phyloP scores from a whole-genome alignment of 495 filamentous ascomycete genomes.

The Hypoxylon fragiforme region DNA sequence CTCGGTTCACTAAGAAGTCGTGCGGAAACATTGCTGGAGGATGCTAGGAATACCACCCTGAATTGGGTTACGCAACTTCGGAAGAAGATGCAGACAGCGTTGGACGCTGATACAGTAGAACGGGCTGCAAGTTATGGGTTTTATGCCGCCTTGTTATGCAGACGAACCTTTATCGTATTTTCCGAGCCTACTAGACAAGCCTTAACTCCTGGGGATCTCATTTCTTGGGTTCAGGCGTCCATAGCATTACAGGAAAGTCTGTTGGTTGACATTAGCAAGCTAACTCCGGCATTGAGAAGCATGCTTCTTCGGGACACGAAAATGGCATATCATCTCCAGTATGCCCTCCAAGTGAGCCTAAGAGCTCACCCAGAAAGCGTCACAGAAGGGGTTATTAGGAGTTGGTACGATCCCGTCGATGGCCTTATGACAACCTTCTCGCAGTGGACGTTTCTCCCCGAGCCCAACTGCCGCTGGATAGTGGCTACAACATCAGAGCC shows the following conservation, averaged over 20 bases:
- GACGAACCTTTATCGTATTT: constrained; percentile 49
- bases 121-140: constrained; percentile 47
- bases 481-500: constrained; percentile 11
- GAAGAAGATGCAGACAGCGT: constrained; percentile 44
- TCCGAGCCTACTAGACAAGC: constrained; percentile 1
- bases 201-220: constrained; percentile 26
- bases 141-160: constrained; percentile 54
- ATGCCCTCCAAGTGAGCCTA: constrained; percentile 39
- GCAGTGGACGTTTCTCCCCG: constrained; percentile 30
- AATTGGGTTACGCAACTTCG: constrained; percentile 53
- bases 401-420: constrained; percentile 4
- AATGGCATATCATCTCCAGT: constrained; percentile 43
- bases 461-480: constrained; percentile 42
- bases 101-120: constrained; percentile 43
- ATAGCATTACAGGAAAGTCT: constrained; percentile 49
- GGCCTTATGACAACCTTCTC: neutral
- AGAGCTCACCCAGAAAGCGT: constrained; percentile 29
- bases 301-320: constrained; percentile 55
- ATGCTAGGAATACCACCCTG: constrained; percentile 28
- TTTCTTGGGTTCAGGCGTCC: constrained; percentile 39
- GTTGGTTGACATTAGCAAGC: constrained; percentile 29
- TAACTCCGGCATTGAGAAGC: constrained; percentile 37
- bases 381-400: constrained; percentile 31
- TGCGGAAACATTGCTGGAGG: constrained; percentile 13
- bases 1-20: neutral